Conservation (phyloP, 495 filamentous ascomycete species). For the Aeminium ludgeri region DNA sequence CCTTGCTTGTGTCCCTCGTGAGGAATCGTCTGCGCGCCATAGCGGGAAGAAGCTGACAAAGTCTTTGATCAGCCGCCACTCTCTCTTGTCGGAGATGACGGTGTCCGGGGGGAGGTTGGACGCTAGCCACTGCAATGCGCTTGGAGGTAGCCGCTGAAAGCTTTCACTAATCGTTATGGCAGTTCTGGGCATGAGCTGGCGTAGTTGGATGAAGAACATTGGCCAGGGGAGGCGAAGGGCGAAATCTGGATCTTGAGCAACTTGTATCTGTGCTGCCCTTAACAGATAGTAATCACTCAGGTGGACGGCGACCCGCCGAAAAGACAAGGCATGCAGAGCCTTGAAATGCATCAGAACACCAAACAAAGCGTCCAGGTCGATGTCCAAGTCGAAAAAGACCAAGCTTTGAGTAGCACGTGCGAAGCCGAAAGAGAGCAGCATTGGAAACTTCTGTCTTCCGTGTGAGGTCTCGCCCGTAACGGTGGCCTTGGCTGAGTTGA, state of each 20-base stretch:
- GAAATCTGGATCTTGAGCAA: not conserved
- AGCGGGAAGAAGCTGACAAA: conserved; percentile 9
- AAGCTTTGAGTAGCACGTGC: too few species aligned
- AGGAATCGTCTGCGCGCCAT: conserved; percentile 9
- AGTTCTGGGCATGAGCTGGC: not conserved
- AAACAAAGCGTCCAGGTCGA: not conserved
- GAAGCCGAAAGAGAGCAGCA: too few species aligned
- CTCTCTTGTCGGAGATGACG: conserved; percentile 1
- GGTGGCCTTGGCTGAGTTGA: too few species aligned
- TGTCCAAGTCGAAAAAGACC: not conserved
- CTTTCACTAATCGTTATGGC: not conserved
- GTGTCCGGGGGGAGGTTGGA: not conserved
- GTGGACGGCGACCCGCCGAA: not conserved
- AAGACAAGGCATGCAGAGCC: not conserved
- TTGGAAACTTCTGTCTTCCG: too few species aligned
- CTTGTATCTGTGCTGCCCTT: not conserved
- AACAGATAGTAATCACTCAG: not conserved
- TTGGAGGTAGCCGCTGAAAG: not conserved
- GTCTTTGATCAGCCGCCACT: conserved; percentile 8
- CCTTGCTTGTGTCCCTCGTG: not conserved
- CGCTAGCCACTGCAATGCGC: conserved; percentile 5
- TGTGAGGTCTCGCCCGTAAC: too few species aligned
- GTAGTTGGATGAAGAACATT: conserved; percentile 1
- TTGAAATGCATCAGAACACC: not conserved
- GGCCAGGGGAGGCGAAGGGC: not conserved